phyloP scores from a whole-genome alignment of 1,284 basidiomycete genomes.

The Pyrrhoderma noxium region DNA sequence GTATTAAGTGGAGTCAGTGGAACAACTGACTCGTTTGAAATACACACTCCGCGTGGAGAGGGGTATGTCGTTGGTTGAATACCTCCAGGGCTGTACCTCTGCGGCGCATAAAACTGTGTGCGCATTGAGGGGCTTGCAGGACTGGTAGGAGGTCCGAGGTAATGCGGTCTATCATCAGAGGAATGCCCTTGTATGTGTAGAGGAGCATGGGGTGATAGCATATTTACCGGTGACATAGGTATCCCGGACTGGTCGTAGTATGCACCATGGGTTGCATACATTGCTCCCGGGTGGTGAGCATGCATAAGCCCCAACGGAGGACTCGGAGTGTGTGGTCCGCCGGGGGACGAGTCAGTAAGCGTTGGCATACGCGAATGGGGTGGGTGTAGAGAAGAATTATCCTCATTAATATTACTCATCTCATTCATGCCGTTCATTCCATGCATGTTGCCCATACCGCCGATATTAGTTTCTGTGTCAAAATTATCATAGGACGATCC shows the following conservation, averaged over 20 bases:
- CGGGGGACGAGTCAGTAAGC: not conserved
- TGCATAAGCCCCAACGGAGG: not conserved
- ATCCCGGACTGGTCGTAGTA: not conserved
- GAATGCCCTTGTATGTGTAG: too few species aligned
- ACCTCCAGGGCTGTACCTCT: constrained; percentile 4
- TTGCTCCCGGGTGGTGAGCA: not conserved
- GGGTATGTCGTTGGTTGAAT: not conserved
- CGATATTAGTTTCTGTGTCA: too few species aligned
- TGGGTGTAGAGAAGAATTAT: too few species aligned
- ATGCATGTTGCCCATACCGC: too few species aligned
- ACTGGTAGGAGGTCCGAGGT: too few species aligned
- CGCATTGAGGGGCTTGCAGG: not conserved
- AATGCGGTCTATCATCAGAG: too few species aligned
- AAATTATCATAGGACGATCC: too few species aligned
- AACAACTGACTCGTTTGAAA: too few species aligned
- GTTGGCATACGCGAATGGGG: constrained; percentile 8
- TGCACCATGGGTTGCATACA: not conserved
- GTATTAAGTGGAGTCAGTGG: constrained; percentile 1
- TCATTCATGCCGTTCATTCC: not conserved
- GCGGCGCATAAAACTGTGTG: not conserved
- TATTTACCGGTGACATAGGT: not conserved
- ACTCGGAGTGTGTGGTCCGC: constrained; percentile 5
- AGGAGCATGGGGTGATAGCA: not conserved
- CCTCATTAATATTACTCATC: not conserved
- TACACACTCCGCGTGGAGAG: too few species aligned